Evolutionary conservation across 306 rosid species (phyloP), one percentile per base, ranked within the genome.

Genomic region (Sindora glabra): DNA sequence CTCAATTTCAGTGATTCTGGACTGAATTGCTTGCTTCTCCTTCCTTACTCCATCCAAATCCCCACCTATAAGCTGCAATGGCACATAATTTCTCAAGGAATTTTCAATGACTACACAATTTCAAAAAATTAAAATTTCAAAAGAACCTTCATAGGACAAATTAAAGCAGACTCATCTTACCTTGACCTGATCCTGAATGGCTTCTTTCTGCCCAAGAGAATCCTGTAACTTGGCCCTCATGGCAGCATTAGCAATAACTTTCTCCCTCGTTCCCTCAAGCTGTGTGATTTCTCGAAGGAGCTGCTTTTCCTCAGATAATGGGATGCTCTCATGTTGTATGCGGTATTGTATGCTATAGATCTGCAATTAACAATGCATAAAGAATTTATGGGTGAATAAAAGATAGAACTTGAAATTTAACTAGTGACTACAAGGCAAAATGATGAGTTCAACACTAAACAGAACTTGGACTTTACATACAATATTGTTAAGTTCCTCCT

Each of bases 301-400:
- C 68, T 82, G 89, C 77, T 89, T 94, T 71, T 94, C 99, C 83
- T 94, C 99, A 0, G 82, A 4, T 75, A 94, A 71, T 1, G 95
- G 79, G 69, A 94, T 94, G 80, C 97, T 94, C 81, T 94, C 99
- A 8, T 94, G 99, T 62, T 94, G 99, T 30, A 94, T 94, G 71
- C 72, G 83, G 81, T 89, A 94, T 38, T 89, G 79, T 45, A 89
- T 70, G 70, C 90, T 71, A 22, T 84, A 68, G 70, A 94, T 86
- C 97, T 94, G 87, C n/a, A n/a, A n/a, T n/a, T n/a, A n/a, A n/a
- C n/a, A n/a, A n/a, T n/a, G n/a, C 69, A 62, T 44, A 53, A 71
- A 61, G 56, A 71, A 60, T 55, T 18, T 19, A 44, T 17, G 60
- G 71, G 0, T 44, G 63, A 67, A 19, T 30, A 11, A 40, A 49